phyloP scores from a whole-genome alignment of 441 rosid genomes.

The Biscutella laevigata region DNA sequence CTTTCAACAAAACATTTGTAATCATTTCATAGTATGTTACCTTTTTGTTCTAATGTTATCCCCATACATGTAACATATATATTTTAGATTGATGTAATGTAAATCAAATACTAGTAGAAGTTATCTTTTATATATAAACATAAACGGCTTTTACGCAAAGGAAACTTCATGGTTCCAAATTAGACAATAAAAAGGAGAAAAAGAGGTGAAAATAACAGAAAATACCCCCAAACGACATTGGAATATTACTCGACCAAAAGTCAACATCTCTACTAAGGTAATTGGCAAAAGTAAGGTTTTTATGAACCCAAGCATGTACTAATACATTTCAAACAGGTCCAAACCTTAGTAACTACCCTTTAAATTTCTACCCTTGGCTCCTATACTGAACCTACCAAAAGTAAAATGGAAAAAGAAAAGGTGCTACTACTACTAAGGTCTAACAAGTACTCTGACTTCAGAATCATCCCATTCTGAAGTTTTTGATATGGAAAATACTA shows the following conservation, averaged over 20 bases:
- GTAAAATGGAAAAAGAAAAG: neutral
- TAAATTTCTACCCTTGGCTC: neutral
- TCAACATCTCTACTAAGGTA: too few species aligned
- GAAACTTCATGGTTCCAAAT: neutral
- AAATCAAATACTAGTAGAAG: neutral
- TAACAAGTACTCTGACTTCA: neutral
- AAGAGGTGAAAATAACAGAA: constrained; percentile 2
- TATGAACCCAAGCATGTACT: constrained; percentile 13
- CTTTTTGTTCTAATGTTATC: neutral
- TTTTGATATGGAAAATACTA: constrained; percentile 20
- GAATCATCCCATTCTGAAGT: constrained; percentile 18
- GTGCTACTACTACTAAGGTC: constrained; percentile 1
- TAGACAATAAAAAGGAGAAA: neutral
- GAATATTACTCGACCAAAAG: too few species aligned
- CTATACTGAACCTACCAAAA: neutral
- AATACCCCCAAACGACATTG: neutral
- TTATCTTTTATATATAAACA: neutral
- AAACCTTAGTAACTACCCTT: constrained; percentile 6
- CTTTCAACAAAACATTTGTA: neutral
- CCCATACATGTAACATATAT: too few species aligned
- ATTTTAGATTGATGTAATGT: too few species aligned
- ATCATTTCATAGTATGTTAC: neutral
- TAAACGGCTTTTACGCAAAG: neutral
- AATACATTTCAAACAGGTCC: neutral
- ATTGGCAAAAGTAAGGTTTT: neutral